Evolutionary conservation across 2,329 filamentous ascomycete genomes (phyloP).

Genomic region (Pochonia chlamydosporia): DNA sequence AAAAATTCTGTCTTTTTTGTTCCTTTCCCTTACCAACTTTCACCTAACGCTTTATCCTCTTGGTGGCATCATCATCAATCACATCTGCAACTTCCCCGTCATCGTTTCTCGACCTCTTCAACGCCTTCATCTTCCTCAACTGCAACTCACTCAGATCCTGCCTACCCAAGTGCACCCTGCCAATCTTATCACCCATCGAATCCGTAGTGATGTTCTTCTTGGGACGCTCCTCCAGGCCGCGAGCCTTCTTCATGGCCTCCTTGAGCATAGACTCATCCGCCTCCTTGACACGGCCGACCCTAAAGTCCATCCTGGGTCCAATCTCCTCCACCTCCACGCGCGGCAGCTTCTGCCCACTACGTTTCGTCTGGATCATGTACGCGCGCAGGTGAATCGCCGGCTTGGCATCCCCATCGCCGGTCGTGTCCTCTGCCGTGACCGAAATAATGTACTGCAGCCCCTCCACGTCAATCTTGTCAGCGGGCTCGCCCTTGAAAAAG

Average conservation of each 20-base stretch:
- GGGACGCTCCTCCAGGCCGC: constrained; percentile 65
- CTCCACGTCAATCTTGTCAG: constrained; percentile 85
- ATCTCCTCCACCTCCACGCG: constrained; percentile 93
- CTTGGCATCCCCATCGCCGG: constrained; percentile 39
- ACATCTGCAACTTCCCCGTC: constrained; percentile 41
- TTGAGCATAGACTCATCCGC: constrained; percentile 76
- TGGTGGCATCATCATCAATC: constrained; percentile 31
- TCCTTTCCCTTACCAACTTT: constrained; percentile 13
- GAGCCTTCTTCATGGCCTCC: constrained; percentile 83
- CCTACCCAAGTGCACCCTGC: constrained; percentile 83
- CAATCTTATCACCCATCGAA: constrained; percentile 91
- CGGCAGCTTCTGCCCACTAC: constrained; percentile 79
- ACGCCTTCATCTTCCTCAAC: constrained; percentile 98
- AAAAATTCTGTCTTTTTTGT: constrained; percentile 2
- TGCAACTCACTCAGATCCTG: constrained; percentile 85
- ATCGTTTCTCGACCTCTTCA: constrained; percentile 75
- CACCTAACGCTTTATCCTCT: constrained; percentile 28
- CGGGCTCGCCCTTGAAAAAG: constrained; percentile 75
- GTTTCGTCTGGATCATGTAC: constrained; percentile 82
- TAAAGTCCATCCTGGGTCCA: constrained; percentile 88
- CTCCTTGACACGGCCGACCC: constrained; percentile 73
- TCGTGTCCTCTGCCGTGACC: constrained; percentile 66
- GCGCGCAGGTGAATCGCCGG: constrained; percentile 63
- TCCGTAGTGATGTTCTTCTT: constrained; percentile 98
- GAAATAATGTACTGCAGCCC: constrained; percentile 87